Evolutionary conservation across 2,329 filamentous ascomycete species (phyloP).

Genomic region (Calycina herbarum): DNA sequence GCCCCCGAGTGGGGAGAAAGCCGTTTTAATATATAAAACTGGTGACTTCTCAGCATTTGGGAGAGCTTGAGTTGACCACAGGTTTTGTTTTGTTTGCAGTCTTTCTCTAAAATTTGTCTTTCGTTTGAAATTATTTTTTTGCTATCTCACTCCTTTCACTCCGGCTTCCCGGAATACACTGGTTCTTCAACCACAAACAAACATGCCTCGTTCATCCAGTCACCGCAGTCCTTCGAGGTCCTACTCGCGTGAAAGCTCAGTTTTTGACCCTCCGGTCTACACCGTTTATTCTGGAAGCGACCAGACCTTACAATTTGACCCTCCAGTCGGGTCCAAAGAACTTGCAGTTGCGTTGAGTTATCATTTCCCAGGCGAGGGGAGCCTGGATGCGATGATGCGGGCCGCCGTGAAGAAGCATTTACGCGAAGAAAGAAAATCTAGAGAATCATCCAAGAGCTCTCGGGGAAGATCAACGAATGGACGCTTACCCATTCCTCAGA

Average conservation of each 20-base stretch:
- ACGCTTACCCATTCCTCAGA: not conserved
- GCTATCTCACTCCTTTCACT: not conserved
- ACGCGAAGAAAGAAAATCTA: not conserved
- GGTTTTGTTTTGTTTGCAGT: slow-evolving; percentile 8
- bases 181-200: slow-evolving; percentile 6
- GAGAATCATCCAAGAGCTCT: not conserved
- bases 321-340: slow-evolving; percentile 8
- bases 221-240: slow-evolving; percentile 2
- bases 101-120: not conserved
- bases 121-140: not conserved
- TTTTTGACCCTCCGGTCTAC: not conserved
- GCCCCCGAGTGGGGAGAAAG: not conserved
- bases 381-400: slow-evolving; percentile 9
- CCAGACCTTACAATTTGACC: not conserved
- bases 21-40: slow-evolving; percentile 1
- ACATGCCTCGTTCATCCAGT: slow-evolving; percentile 5
- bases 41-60: not conserved
- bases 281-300: slow-evolving; percentile 2
- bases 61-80: not conserved
- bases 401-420: slow-evolving; percentile 4
- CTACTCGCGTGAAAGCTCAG: slow-evolving; percentile 1
- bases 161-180: not conserved
- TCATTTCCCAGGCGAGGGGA: slow-evolving; percentile 7
- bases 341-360: slow-evolving; percentile 14
- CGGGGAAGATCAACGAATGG: not conserved